Percentiles rank a stretch among this genome's conserved stretches.
These are phyloP conservation scores for Saprolegnia diclina DNA, from an alignment of 352 stramenopile species.

Conservation along the genomic window DNA sequence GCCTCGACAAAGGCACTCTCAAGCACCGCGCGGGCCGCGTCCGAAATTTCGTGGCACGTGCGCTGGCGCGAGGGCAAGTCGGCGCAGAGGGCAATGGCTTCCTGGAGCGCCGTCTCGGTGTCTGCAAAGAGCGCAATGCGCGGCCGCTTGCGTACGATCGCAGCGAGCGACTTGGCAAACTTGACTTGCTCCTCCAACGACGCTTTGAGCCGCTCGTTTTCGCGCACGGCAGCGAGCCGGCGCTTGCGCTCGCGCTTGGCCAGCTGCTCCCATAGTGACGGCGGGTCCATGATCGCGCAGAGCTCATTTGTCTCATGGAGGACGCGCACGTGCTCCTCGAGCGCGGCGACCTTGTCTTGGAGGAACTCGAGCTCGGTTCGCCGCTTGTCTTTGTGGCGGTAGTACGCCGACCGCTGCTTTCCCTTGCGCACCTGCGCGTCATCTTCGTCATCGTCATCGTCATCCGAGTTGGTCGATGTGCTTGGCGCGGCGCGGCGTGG, in stretches of 20 bases:
- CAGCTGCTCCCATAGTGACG: not conserved
- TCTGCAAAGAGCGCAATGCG: not conserved
- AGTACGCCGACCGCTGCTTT: not conserved
- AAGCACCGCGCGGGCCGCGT: not conserved
- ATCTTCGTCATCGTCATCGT: not conserved
- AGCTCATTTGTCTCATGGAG: not conserved
- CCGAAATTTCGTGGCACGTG: not conserved
- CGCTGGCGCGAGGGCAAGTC: not conserved
- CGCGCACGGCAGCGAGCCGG: not conserved
- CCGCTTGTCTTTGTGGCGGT: not conserved
- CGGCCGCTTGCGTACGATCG: constrained; percentile 9
- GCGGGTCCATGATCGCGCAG: not conserved
- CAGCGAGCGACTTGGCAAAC: constrained; percentile 3
- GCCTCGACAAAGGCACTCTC: constrained; percentile 7
- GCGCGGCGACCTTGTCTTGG: not conserved
- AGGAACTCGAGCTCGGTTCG: not conserved
- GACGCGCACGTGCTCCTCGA: not conserved
- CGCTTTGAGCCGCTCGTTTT: not conserved
- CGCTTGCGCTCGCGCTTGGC: constrained; percentile 9
- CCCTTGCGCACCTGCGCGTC: too few relatives aligned
- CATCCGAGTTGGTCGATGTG: not conserved
- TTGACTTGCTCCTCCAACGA: constrained; percentile 13
- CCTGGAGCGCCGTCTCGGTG: not conserved
- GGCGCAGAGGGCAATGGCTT: not conserved
- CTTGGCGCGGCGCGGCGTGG: too few relatives aligned